Base-by-base conservation (phyloP, 2,329 filamentous ascomycete genomes). In the Talaromyces sp. region DNA sequence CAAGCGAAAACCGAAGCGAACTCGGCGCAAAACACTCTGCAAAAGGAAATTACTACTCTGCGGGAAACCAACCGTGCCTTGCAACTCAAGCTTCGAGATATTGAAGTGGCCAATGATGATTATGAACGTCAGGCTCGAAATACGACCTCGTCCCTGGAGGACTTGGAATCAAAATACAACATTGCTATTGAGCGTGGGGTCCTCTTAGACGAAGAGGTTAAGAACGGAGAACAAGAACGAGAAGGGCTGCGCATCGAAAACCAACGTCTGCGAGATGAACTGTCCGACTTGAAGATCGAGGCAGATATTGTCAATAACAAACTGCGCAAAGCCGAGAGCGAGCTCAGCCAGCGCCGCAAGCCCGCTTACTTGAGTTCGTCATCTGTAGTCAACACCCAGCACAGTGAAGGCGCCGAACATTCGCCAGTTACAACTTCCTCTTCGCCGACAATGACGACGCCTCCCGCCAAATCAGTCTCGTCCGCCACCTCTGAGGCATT, bases 31-130 rank as follows among this genome's bases (percentile, higher is more conserved):
- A 93, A 89, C 71, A 81, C 82, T 4, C 83, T 99, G 58, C 93
- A 99, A 77, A 98, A 97, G 77, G 95, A 99, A 76, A 93, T 99
- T 69, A 99, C 95, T 7, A 89, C 85, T 9, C 82, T 99, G 68
- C 89, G 95, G 71, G 93, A 99, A 66, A 76, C 86, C 55, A 96
- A 92, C 75, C 84, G 95, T 65, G 87, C 88, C 3, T 78, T 97
- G 63, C 89, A 95, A 69, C 81, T 96, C 64, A 90, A 85, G 75
- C 80, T 99, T 61, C 88, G 95, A 67, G 95, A 99, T 74, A 96
- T 93, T 68, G 95, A 99, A 77, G 95, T 99, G 59, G 91, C 90
- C 73, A 99, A 98, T 78, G 95, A 99, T 81, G 95, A 99, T 76
- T 97, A 93, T 73, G 95, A 99, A 80, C 88, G 92, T 66, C 93